phyloP scores from a whole-genome alignment of 371 early-diverging fungal species.

The Saksenaea oblongispora region DNA sequence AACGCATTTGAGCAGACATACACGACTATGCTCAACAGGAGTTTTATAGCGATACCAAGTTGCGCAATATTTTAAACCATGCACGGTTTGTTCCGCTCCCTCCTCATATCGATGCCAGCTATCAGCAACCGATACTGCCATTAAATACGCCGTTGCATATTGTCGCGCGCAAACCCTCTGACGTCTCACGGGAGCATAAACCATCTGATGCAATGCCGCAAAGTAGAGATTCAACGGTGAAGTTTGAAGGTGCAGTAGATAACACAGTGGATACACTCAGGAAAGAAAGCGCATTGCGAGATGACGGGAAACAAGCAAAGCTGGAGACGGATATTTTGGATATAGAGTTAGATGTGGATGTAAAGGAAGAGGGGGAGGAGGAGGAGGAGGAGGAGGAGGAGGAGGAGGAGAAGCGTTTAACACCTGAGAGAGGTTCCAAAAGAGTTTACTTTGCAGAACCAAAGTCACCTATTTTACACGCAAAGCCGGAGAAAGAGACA shows the following conservation, averaged over 20 bases:
- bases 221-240: too few species aligned
- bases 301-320: background rate
- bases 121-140: background rate
- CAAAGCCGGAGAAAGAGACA: too few species aligned
- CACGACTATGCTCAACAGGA: constrained; percentile 16
- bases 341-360: too few species aligned
- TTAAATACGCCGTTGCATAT: background rate
- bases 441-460: too few species aligned
- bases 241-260: background rate
- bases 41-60: constrained; percentile 25
- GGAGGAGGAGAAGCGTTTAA: background rate
- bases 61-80: constrained; percentile 29
- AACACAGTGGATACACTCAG: background rate
- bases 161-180: background rate
- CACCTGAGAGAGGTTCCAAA: background rate
- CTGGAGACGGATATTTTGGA: too few species aligned
- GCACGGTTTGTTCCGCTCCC: constrained; percentile 27
- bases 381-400: background rate
- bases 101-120: background rate
- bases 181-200: too few species aligned
- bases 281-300: background rate
- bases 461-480: too few species aligned
- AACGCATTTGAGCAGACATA: constrained; percentile 7
- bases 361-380: background rate
- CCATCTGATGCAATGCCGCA: too few species aligned